phyloP scores from a whole-genome alignment of 1,284 basidiomycete genomes.

The Papiliotrema terrestris region DNA sequence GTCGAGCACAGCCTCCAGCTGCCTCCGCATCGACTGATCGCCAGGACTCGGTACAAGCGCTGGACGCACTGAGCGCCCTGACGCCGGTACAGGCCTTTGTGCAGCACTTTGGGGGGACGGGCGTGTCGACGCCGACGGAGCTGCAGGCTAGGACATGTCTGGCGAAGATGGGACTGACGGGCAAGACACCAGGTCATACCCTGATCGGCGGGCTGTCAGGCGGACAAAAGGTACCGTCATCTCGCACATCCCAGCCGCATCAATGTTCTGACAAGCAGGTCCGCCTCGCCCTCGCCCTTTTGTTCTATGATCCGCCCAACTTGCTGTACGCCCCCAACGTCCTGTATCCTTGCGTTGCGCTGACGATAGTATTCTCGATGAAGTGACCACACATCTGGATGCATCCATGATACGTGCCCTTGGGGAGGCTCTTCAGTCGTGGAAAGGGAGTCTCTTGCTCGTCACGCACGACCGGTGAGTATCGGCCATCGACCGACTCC shows the following conservation, averaged over 20 bases:
- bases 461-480: conserved; percentile 64
- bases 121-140: neutral
- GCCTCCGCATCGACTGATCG: no score
- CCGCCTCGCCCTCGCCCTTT: conserved; percentile 40
- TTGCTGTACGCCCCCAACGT: conserved; percentile 23
- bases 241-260: no score
- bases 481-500: conserved; percentile 7
- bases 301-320: conserved; percentile 40
- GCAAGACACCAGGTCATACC: conserved; percentile 52
- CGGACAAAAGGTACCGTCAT: conserved; percentile 54
- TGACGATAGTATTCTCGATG: conserved; percentile 61
- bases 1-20: no score
- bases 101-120: neutral
- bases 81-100: conserved; percentile 54
- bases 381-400: conserved; percentile 69
- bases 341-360: conserved; percentile 40
- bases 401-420: conserved; percentile 62
- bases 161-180: conserved; percentile 55
- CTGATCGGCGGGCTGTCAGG: conserved; percentile 56
- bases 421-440: conserved; percentile 57
- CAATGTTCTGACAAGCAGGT: conserved; percentile 15
- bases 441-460: conserved; percentile 60
- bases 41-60: neutral
- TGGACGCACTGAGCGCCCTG: neutral
- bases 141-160: conserved; percentile 52